Evolutionary conservation across 352 stramenopile species (phyloP).

Genomic region (Phytopythium sindhum): DNA sequence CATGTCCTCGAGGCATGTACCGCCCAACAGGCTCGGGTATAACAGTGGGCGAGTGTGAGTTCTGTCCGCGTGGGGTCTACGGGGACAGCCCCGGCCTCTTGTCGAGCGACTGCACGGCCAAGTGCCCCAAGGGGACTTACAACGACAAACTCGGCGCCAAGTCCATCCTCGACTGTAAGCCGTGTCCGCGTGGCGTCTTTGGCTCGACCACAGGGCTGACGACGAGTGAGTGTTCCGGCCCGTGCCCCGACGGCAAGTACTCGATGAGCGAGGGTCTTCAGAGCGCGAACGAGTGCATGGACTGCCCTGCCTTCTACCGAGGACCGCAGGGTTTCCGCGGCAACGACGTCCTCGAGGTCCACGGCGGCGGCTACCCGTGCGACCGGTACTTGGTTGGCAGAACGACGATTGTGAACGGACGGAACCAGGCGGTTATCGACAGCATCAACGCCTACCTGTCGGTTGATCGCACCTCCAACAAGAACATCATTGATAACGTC

Average conservation of each 20-base stretch:
- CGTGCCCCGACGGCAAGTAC: conserved; percentile 69
- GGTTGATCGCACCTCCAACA: background rate
- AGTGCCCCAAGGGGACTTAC: conserved; percentile 49
- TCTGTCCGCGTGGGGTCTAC: conserved; percentile 72
- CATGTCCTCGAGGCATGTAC: conserved; percentile 69
- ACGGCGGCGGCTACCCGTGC: conserved; percentile 55
- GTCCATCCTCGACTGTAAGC: conserved; percentile 60
- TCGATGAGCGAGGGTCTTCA: conserved; percentile 51
- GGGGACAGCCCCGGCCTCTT: conserved; percentile 55
- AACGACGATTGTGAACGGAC: conserved; percentile 38
- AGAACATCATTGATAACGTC: conserved; percentile 1
- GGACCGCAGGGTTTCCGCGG: conserved; percentile 55
- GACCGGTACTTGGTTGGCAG: conserved; percentile 44
- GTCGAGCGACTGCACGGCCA: conserved; percentile 54
- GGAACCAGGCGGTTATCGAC: conserved; percentile 4
- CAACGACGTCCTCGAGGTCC: conserved; percentile 35
- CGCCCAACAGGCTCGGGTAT: conserved; percentile 38
- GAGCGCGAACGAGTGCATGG: conserved; percentile 49
- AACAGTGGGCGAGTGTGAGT: conserved; percentile 54
- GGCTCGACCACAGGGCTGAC: conserved; percentile 51
- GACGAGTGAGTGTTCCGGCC: conserved; percentile 46
- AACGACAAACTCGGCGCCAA: conserved; percentile 50
- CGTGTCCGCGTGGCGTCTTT: conserved; percentile 60
- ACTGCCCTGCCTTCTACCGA: conserved; percentile 52
- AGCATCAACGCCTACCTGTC: conserved; percentile 5